Percentiles rank a stretch among this genome's conserved stretches.
These are phyloP conservation scores for Chrysoporthe puriensis DNA, from an alignment of 2,329 filamentous ascomycete genomes.

Conservation along the genomic window DNA sequence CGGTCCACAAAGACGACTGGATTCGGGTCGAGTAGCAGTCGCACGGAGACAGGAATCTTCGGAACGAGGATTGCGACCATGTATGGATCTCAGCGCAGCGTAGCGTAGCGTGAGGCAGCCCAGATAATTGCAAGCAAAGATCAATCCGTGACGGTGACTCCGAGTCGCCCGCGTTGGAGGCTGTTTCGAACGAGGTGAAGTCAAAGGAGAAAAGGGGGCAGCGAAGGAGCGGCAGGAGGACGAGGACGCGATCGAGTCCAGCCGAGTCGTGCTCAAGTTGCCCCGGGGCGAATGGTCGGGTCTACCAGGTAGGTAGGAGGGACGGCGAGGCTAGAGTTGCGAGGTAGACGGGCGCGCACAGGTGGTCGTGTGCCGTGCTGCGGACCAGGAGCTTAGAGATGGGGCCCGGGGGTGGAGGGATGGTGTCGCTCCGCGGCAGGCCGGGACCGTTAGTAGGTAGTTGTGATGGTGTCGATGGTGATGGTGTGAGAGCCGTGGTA, in stretches of 20 bases:
- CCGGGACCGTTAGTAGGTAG: background rate
- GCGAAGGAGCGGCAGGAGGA: constrained; percentile 4
- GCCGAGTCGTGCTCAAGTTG: constrained; percentile 8
- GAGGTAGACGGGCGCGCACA: constrained; percentile 3
- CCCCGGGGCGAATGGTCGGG: background rate
- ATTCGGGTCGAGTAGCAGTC: background rate
- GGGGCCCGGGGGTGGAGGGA: background rate
- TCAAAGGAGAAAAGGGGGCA: background rate
- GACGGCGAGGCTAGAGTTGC: background rate
- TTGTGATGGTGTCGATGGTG: background rate
- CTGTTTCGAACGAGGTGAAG: constrained; percentile 11
- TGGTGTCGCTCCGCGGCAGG: background rate
- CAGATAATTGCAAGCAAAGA: background rate
- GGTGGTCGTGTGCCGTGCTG: constrained; percentile 4
- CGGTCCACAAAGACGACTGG: constrained; percentile 11
- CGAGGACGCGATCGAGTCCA: constrained; percentile 11
- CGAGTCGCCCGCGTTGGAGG: constrained; percentile 14
- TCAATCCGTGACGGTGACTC: background rate
- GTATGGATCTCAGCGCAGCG: background rate
- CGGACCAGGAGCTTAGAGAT: background rate
- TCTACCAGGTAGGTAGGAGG: background rate
- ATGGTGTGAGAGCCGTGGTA: background rate
- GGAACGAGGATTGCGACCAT: constrained; percentile 11
- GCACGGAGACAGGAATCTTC: constrained; percentile 8
- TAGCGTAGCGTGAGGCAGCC: background rate